Base-by-base conservation (phyloP, 768 basidiomycete species). In the Amanita jacksonii region DNA sequence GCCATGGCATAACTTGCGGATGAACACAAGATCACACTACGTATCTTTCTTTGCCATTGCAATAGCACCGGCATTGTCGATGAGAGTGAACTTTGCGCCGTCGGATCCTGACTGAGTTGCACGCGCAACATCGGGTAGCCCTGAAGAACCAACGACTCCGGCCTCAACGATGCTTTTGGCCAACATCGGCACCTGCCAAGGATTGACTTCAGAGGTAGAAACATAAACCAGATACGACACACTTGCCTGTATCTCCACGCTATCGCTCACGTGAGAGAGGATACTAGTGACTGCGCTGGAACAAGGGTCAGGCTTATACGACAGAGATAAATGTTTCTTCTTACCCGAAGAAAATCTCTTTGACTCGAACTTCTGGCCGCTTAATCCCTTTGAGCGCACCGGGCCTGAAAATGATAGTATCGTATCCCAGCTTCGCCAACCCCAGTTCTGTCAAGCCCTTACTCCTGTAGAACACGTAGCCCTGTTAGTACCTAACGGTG, bases 371-470 rank as follows among this genome's bases (percentile, higher is more conserved):
- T 1, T 74, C 67, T 3, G 54, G 25, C 2, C 81, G 65, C 2
- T 74, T 54, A 1, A 74, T 67, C 0, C 73, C 72, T 6, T 57
- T 60, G 9, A 88, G 59, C n/a, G 69, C 48, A 0, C 55, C 75
- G 2, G 88, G 85, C 15, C 82, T 73, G 57, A 87, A 80, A 37
- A 85, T 55, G 47, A 88, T 76, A 1, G 77, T 76, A 42, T 88
- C 84, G 56, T 88, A 89, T 8, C 83, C 85, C 4, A 88, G 60
- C 3, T 60, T 61, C 0, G 84, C 80, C 15, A 90, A 66, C 0
- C 63, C 81, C 36, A 72, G 63, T 57, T 89, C 88, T 0, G 87
- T 89, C 23, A 77, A 61, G 12, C 83, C 87, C 60, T 88, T 87
- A 52, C 75, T 79, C 69, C 80, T 85, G 45, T 35, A 5, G 10